Evolutionary conservation across 768 basidiomycete genomes (phyloP).

Genomic region (Dioszegia aurantiaca): DNA sequence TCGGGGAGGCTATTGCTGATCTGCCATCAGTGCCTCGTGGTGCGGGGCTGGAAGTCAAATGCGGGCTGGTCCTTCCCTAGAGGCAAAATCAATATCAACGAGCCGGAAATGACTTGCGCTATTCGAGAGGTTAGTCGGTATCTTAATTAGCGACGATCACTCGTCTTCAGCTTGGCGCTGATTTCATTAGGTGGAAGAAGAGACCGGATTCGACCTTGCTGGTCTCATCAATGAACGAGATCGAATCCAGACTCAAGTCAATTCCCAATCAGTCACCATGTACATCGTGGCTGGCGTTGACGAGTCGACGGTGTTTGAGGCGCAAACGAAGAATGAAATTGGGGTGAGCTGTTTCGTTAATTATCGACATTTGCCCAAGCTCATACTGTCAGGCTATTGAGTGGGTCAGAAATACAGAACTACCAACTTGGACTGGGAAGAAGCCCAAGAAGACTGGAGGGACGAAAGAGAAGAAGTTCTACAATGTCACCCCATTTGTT

Average conservation of each 20-base stretch:
- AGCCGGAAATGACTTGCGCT: slow-evolving; percentile 78
- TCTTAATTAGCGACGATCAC: too few relatives aligned
- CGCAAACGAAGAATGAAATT: slow-evolving; percentile 95
- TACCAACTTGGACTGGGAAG: slow-evolving; percentile 82
- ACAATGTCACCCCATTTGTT: slow-evolving; percentile 92
- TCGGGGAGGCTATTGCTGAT: background rate
- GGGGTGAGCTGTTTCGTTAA: slow-evolving; percentile 63
- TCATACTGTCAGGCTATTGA: slow-evolving; percentile 72
- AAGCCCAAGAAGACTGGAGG: slow-evolving; percentile 50
- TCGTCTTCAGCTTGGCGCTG: too few relatives aligned
- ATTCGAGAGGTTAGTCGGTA: slow-evolving; percentile 73
- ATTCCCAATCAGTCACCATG: slow-evolving; percentile 84
- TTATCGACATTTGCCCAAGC: background rate
- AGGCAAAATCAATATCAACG: slow-evolving; percentile 97
- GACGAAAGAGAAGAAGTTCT: slow-evolving; percentile 67
- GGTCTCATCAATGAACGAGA: slow-evolving; percentile 55
- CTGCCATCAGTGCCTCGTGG: slow-evolving; percentile 76
- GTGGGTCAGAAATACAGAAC: slow-evolving; percentile 84
- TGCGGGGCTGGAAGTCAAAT: slow-evolving; percentile 95
- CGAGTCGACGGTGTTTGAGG: slow-evolving; percentile 84
- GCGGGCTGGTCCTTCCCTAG: slow-evolving; percentile 99
- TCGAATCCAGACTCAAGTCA: slow-evolving; percentile 79
- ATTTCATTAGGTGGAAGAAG: slow-evolving; percentile 98
- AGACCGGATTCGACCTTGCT: slow-evolving; percentile 81
- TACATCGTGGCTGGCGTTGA: slow-evolving; percentile 85